Percentiles rank a stretch among this genome's conserved stretches.
Conservation (phyloP, 1,284 basidiomycete genomes). For the Schizopora paradoxa region DNA sequence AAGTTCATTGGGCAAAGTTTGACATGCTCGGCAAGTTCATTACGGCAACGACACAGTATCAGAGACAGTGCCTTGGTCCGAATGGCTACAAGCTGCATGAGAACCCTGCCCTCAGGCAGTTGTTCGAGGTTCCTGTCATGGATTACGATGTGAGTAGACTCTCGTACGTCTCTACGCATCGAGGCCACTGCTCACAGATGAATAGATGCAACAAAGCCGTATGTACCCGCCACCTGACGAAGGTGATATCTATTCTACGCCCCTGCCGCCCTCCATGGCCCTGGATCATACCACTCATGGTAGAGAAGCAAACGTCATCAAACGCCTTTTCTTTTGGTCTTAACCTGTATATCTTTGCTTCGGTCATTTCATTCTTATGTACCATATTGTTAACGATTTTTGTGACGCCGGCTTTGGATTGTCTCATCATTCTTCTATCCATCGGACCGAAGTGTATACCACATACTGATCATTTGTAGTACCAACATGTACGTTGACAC, state of each 20-base stretch:
- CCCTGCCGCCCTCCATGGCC: conserved; percentile 4
- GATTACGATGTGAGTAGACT: conserved; percentile 51
- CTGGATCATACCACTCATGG: conserved; percentile 9
- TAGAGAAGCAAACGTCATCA: conserved; percentile 10
- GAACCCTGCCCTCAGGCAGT: conserved; percentile 43
- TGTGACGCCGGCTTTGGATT: too few relatives aligned
- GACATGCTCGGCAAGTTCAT: conserved; percentile 80
- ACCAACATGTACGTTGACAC: too few relatives aligned
- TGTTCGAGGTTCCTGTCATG: conserved; percentile 53
- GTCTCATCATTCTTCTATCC: too few relatives aligned
- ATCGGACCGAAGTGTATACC: too few relatives aligned
- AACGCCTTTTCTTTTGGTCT: conserved; percentile 16
- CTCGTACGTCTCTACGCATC: not conserved
- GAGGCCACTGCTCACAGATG: not conserved
- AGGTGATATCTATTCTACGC: conserved; percentile 7
- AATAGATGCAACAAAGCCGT: conserved; percentile 16
- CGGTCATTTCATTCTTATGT: too few relatives aligned
- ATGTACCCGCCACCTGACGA: conserved; percentile 13
- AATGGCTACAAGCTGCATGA: conserved; percentile 54
- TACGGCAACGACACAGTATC: conserved; percentile 61
- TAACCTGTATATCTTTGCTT: too few relatives aligned
- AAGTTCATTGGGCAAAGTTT: conserved; percentile 83
- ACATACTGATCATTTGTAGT: too few relatives aligned
- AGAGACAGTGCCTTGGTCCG: conserved; percentile 60
- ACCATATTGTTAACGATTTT: too few relatives aligned